Evolutionary conservation across 2,329 filamentous ascomycete species (phyloP), one percentile per base, ranked within the genome.

Genomic region (Alternaria longipes): DNA sequence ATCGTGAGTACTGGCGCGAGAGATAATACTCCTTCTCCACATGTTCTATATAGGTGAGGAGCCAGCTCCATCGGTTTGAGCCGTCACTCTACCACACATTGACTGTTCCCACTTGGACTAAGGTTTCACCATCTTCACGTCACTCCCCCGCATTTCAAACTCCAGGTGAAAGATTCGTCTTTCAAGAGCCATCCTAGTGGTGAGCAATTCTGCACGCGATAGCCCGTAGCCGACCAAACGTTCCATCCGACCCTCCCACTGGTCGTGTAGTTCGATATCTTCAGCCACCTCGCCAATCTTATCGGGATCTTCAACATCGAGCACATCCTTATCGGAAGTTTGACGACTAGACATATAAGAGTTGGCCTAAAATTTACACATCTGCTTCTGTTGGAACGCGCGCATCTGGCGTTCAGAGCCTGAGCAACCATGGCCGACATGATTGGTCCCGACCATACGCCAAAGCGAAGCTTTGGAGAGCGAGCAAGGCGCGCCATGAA

Each of bases 361-460:
- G n/a, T 34, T 30, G 32, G 24, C 12, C 11, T 16, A 34, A 11
- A 14, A 41, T 20, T 44, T 44, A 41, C 16, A 54, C 47, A 32
- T 42, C 32, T 40, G 14, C 20, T 45, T 11, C 28, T 41, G 41
- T 38, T 22, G 12, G 20, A 28, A 24, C 44, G 22, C 38, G 20
- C 16, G 47, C 22, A 41, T 8, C 26, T 7, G 55, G 41, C 24
- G 8, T 28, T 28, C 30, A n/a, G 28, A 14, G 11, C n/a, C 30
- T 30, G 3, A 26, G 53, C 30, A 11, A 55, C 40, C 41, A 70
- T 69, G 67, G 62, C 74, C 51, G 81, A 85, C 71, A 78, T 71
- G 51, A 85, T 85, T 64, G 79, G 78, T 11, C 80, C 81, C 7
- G 78, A 81, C 52, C 74, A 73, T 8, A 66, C 67, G 16, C 80